Base-by-base conservation (phyloP, 768 basidiomycete species). In the Kwoniella europaea region DNA sequence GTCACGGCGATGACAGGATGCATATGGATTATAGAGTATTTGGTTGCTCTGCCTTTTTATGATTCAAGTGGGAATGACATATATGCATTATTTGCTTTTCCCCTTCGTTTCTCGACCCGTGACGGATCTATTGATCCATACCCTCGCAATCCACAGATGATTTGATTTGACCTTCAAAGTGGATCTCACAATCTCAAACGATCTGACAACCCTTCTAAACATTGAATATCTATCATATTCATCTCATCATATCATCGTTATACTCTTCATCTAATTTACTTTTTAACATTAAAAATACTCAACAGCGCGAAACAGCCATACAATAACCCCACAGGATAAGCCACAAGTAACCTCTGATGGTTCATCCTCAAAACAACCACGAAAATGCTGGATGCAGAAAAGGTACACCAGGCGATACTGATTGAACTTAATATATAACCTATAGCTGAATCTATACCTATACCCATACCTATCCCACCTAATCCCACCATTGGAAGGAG, bases 401-500 rank as follows among this genome's bases (percentile, higher is more conserved):
- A 94, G 44, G 97, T 97, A 85, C 94, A 98, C 97, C 97, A 99
- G 56, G 92, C 83, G 74, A 99, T 93, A 2, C 91, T 92, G 46
- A 96, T 74, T 15, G 88, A 83, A 2, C 93, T 91, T 3, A 98
- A 85, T 44, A 94, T 76, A 84, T 96, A 97, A 53, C 96, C 96
- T 69, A 96, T 85, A 66, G 90, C 85, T 55, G 90, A 92, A 78
- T 98, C 92, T 61, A 98, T 88, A 20, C 91, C 90, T 52, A 93
- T 86, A 78, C 91, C 88, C 61, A 98, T 92, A 75, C 93, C 94
- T 24, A 96, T 86, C 22, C 91, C 91, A 44, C 94, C 91, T 4
- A 98, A 90, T 16, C 93, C 92, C 50, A 99, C 96, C 91, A 99
- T 94, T 4, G 96, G 97, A 42, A 99, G 85, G 46, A 99, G 86